Conservation (phyloP, 2,329 filamentous ascomycete genomes). For the Sporothrix sp. region DNA sequence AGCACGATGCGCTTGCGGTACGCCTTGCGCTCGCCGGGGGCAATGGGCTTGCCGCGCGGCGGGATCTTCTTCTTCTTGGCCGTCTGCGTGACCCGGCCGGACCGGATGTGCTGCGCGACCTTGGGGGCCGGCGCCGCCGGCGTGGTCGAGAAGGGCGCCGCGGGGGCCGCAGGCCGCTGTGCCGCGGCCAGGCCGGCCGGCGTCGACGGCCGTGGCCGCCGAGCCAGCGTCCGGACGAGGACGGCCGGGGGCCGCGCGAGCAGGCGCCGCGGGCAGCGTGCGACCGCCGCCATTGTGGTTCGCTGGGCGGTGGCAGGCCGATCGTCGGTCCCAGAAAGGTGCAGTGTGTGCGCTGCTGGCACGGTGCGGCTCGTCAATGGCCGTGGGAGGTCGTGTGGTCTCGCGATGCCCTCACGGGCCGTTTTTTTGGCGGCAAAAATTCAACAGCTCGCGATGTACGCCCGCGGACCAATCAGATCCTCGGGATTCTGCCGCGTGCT, state of each 20-base stretch:
- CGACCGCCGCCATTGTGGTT: slow-evolving; percentile 13
- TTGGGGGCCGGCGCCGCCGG: slow-evolving; percentile 5
- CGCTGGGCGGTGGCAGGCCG: too few species aligned
- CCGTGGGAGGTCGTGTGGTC: slow-evolving; percentile 5
- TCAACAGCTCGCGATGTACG: slow-evolving; percentile 4
- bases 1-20: slow-evolving; percentile 82
- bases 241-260: slow-evolving; percentile 10
- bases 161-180: not conserved
- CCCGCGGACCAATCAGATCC: slow-evolving; percentile 3
- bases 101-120: slow-evolving; percentile 19
- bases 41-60: slow-evolving; percentile 45
- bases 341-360: too few species aligned
- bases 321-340: not conserved
- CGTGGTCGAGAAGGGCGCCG: slow-evolving; percentile 29
- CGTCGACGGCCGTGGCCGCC: slow-evolving; percentile 6
- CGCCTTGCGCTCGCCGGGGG: slow-evolving; percentile 74
- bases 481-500: not conserved
- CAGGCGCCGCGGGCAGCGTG: slow-evolving; percentile 14
- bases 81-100: slow-evolving; percentile 34
- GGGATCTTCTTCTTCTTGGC: slow-evolving; percentile 22
- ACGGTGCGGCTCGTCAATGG: too few species aligned
- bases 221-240: slow-evolving; percentile 5
- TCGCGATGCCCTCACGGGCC: slow-evolving; percentile 2
- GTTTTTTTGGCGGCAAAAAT: not conserved
- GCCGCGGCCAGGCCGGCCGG: not conserved